Evolutionary conservation across 805 yeast genomes (phyloP).

Genomic region (Zygoascus bituminiphila): DNA sequence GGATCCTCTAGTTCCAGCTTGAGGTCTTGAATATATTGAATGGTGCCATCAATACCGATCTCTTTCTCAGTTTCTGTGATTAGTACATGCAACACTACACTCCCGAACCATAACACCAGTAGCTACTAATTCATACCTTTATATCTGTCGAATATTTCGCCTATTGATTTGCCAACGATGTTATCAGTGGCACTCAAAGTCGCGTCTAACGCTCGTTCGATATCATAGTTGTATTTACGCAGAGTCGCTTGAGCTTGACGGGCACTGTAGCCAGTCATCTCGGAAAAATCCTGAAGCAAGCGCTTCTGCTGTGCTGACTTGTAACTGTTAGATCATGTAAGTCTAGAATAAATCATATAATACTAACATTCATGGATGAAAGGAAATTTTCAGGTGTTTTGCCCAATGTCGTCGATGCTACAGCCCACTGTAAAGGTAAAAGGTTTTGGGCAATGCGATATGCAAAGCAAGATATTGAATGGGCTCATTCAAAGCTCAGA

Average conservation of each 20-base stretch:
- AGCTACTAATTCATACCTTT: too few relatives aligned
- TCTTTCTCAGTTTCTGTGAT: constrained; percentile 24
- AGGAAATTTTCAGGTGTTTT: too few relatives aligned
- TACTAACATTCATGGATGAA: too few relatives aligned
- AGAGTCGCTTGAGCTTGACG: constrained; percentile 13
- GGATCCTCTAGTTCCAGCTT: constrained; percentile 68
- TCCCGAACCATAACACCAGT: too few relatives aligned
- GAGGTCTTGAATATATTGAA: constrained; percentile 57
- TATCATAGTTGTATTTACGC: constrained; percentile 24
- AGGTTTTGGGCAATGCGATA: too few relatives aligned
- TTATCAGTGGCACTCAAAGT: constrained; percentile 21
- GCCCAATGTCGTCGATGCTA: too few relatives aligned
- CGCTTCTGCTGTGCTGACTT: background rate
- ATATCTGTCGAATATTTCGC: constrained; percentile 21
- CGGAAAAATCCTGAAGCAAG: background rate
- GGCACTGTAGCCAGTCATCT: constrained; percentile 12
- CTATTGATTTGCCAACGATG: constrained; percentile 8
- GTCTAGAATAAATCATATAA: too few relatives aligned
- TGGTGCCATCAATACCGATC: constrained; percentile 75
- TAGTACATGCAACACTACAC: too few relatives aligned
- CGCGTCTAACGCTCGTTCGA: constrained; percentile 29
- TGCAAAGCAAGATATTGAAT: too few relatives aligned
- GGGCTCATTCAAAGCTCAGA: too few relatives aligned
- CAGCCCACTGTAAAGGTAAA: too few relatives aligned
- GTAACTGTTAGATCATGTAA: background rate